Conservation (phyloP, 2,329 filamentous ascomycete species). For the Nothopassalora personata region DNA sequence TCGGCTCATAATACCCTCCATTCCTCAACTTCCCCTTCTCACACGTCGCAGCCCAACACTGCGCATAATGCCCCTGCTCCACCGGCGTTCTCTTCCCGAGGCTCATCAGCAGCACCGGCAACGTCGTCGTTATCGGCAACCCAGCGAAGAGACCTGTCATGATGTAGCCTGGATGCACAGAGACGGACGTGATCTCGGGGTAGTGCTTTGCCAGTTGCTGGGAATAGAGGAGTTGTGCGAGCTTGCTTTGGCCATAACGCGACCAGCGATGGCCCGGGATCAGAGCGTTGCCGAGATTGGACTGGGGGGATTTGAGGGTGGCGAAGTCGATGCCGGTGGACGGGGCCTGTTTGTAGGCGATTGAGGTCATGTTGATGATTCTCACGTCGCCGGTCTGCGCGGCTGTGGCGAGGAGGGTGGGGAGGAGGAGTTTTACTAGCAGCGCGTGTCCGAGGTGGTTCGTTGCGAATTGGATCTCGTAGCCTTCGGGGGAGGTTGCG, state of each 20-base stretch:
- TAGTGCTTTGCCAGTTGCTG: constrained; percentile 38
- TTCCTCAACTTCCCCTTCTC: constrained; percentile 14
- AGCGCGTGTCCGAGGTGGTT: constrained; percentile 32
- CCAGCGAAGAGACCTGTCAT: constrained; percentile 33
- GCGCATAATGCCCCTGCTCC: constrained; percentile 20
- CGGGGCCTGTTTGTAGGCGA: constrained; percentile 18
- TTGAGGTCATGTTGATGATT: constrained; percentile 25
- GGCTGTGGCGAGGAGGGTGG: constrained; percentile 19
- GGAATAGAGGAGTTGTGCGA: constrained; percentile 45
- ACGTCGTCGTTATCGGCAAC: constrained; percentile 14
- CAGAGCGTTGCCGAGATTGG: constrained; percentile 1
- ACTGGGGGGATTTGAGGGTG: constrained; percentile 23
- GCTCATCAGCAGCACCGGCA: constrained; percentile 14
- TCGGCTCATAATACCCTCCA: constrained; percentile 37
- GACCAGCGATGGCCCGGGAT: constrained; percentile 28
- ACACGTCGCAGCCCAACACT: constrained; percentile 22
- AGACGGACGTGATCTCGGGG: constrained; percentile 33
- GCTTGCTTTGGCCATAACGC: constrained; percentile 44
- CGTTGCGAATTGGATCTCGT: constrained; percentile 30
- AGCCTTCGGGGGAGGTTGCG: constrained; percentile 21
- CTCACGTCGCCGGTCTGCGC: constrained; percentile 18
- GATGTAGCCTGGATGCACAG: constrained; percentile 42
- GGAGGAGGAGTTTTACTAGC: constrained; percentile 25
- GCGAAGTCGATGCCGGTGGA: constrained; percentile 17
- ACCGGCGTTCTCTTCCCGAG: constrained; percentile 9